These are phyloP conservation scores for Hamamelis virginiana DNA, from an alignment of 164 flowering plant genomes.

Conservation along the genomic window DNA sequence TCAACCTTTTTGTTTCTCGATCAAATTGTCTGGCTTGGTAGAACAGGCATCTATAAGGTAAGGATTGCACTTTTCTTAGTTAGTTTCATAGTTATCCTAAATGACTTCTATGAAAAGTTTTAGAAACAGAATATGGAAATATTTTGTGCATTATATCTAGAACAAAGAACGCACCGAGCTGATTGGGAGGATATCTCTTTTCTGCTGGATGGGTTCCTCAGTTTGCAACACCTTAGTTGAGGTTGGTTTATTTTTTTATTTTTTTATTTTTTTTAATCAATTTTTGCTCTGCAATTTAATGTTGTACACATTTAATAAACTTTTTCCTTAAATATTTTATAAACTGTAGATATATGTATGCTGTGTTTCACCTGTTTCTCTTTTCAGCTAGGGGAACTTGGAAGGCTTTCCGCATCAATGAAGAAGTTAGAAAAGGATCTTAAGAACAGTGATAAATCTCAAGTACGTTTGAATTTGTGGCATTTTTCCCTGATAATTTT, in stretches of 20 bases:
- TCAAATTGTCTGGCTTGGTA: slow-evolving; percentile 97
- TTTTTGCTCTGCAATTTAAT: neutral
- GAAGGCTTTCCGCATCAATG: slow-evolving; percentile 83
- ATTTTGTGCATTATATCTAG: slow-evolving; percentile 29
- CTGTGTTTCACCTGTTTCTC: slow-evolving; percentile 5
- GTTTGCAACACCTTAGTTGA: slow-evolving; percentile 75
- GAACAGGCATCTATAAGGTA: slow-evolving; percentile 95
- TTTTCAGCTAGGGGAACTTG: slow-evolving; percentile 80
- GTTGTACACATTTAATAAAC: neutral
- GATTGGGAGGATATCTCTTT: slow-evolving; percentile 86
- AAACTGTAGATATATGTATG: neutral
- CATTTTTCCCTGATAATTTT: slow-evolving; percentile 3
- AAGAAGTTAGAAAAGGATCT: slow-evolving; percentile 84
- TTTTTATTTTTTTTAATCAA: neutral
- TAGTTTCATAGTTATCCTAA: neutral
- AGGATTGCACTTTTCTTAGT: neutral
- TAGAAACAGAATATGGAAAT: neutral
- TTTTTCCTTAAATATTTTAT: neutral
- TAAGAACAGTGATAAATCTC: slow-evolving; percentile 51
- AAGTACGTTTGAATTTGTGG: slow-evolving; percentile 36
- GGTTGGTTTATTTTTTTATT: slow-evolving; percentile 37
- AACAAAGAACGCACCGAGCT: slow-evolving; percentile 89
- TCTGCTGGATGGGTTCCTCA: slow-evolving; percentile 95
- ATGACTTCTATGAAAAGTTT: slow-evolving; percentile 1
- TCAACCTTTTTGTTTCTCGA: slow-evolving; percentile 96